Conservation (phyloP, 768 basidiomycete species). For the Myochromella boudieri region DNA sequence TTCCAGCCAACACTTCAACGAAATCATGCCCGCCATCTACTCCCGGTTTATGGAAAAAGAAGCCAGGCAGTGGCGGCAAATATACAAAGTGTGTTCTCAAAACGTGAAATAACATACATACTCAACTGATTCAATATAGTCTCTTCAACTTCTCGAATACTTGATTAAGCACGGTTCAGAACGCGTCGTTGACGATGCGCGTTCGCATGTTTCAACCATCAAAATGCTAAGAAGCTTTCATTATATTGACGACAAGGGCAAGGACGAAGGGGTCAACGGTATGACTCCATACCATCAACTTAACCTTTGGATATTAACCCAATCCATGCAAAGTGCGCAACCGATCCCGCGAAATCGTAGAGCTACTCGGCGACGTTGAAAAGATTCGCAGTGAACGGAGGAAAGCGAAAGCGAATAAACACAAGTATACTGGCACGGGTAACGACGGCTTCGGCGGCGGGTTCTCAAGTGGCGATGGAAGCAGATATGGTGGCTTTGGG, state of each 20-base stretch:
- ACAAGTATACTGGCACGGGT: constrained; percentile 86
- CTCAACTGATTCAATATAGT: constrained; percentile 39
- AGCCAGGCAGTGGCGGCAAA: constrained; percentile 96
- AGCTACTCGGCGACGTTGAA: constrained; percentile 88
- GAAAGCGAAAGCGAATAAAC: constrained; percentile 88
- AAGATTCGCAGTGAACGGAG: constrained; percentile 85
- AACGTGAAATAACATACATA: background rate
- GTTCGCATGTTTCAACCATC: constrained; percentile 90
- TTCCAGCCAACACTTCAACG: constrained; percentile 92
- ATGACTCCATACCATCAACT: background rate
- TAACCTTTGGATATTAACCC: background rate
- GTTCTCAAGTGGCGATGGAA: constrained; percentile 54
- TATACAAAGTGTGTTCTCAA: constrained; percentile 76
- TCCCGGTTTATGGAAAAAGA: constrained; percentile 97
- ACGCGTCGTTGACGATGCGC: constrained; percentile 95
- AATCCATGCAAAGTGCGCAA: constrained; percentile 74
- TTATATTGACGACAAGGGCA: constrained; percentile 97
- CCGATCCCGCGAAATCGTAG: constrained; percentile 89
- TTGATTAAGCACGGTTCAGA: constrained; percentile 97
- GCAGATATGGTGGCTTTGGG: constrained; percentile 52
- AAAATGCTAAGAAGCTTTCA: constrained; percentile 99
- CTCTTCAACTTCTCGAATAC: constrained; percentile 92
- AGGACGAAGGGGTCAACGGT: constrained; percentile 98
- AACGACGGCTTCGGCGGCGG: constrained; percentile 67
- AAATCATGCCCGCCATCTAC: constrained; percentile 98